Evolutionary conservation across 73 alveolate species (phyloP), one percentile per base, ranked within the genome.

Genomic region (Paramecium octaurelia): DNA sequence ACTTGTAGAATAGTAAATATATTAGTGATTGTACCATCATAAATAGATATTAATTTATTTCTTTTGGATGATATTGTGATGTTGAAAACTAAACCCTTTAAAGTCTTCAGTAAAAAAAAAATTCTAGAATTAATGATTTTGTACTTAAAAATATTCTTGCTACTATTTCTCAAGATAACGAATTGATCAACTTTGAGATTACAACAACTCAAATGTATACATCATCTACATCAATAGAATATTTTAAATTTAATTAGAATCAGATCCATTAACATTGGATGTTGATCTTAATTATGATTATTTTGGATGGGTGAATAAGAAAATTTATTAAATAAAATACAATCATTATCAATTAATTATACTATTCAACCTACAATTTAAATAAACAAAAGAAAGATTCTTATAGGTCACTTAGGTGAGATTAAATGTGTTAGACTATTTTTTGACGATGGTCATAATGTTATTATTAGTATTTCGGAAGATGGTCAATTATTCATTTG

Each of bases 251-350:
- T 24, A 36, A 77, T 40, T 77, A 8, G 73, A 36, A 4, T 40
- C 90, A 24, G 71, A 46, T 3, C 75, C 90, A 14, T 18, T 40
- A 9, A 6, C 73, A n/a, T 31, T 77, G n/a, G 90, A 40, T 21
- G 10, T 77, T n/a, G 50, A 46, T 77, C 50, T 77, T n/a, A 75
- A 77, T 23, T 43, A 77, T 43, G 75, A 34, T 21, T 77, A 42
- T 77, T 48, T 77, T 10, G 90, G 90, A 77, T 77, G 90, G 42
- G 71, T 24, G 2, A 77, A 77, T 23, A 43, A 40, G 35, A 40
- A 21, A 2, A 77, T 77, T 43, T 43, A 42, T 77, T 43, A 42
- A 46, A 43, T 77, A 3, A 77, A 77, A 34, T 43, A 43, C 34
- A 77, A 77, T 77, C 44, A 43, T 24, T 20, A 5, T 76, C 71